Percentiles rank a stretch among this genome's conserved stretches.
These are phyloP conservation scores for Cladorrhinum samala DNA, from an alignment of 495 filamentous ascomycete genomes.

Conservation along the genomic window DNA sequence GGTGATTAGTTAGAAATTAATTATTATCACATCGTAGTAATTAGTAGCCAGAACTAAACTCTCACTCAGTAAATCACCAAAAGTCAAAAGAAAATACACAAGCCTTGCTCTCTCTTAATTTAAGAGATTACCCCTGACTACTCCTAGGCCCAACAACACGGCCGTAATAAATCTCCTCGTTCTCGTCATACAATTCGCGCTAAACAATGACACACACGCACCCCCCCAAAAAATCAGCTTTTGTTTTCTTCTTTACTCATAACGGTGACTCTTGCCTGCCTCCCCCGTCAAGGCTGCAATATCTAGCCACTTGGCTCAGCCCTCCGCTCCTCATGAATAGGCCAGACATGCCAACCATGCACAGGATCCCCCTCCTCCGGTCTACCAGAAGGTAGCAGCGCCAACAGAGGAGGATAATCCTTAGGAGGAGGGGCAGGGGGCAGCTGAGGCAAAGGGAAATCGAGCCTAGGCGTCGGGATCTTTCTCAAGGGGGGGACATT, in stretches of 20 bases:
- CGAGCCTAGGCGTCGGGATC: not conserved
- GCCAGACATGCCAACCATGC: not conserved
- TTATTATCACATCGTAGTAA: no score
- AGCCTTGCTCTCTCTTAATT: no score
- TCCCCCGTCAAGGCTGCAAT: no score
- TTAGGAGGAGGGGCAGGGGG: not conserved
- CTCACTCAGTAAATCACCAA: no score
- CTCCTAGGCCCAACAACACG: no score
- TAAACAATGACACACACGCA: not conserved
- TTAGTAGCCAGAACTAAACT: no score
- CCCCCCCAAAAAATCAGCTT: not conserved
- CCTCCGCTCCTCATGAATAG: not conserved
- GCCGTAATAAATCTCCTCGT: conserved; percentile 12
- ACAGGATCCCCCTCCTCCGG: not conserved
- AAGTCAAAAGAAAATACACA: no score
- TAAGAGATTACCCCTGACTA: not conserved
- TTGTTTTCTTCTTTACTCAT: not conserved
- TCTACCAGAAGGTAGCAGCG: not conserved
- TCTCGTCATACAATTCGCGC: conserved; percentile 22
- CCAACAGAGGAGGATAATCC: not conserved
- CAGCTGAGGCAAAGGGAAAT: not conserved
- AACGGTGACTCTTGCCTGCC: not conserved
- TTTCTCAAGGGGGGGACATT: not conserved
- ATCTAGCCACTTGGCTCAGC: no score
- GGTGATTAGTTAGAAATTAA: no score